Evolutionary conservation across 805 yeast genomes (phyloP), one percentile per base, ranked within the genome.

Genomic region (Zygoascus tannicola): DNA sequence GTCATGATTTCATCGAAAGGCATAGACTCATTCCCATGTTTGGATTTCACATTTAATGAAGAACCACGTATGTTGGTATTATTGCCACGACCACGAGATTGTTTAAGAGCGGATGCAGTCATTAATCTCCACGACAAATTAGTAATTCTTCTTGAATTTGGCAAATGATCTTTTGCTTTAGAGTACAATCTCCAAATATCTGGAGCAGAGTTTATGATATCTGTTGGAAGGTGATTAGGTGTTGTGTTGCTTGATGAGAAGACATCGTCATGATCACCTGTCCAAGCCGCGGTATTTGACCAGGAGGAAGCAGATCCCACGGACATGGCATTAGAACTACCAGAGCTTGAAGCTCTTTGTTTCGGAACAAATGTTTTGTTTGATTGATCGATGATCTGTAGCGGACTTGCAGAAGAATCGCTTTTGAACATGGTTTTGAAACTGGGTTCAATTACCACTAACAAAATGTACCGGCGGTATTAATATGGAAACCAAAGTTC

Each of bases 41-140:
- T 12, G 12, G 30, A 7, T 8, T 12, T 12, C 7, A 26, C 12
- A 7, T 26, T 12, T 7, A 26, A 7, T 8, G 7, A 7, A 8
- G 7, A 8, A 7, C 12, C 30, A 8, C 10, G 10, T 8, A 26
- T 26, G 7, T 26, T 26, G 10, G 42, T 33, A 22, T 15, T 14
- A 14, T 32, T n/a, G 28, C 35, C 15, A 19, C n/a, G 20, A 35
- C 44, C 15, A 38, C 35, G 20, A 21, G 16, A 20, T 26, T 28
- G 30, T 26, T 26, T 26, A 10, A 30, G 21, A 16, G 40, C 35
- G 5, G 33, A 18, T 22, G 21, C 32, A 20, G 50, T 40, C 88
- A 86, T 81, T 76, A 86, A 73, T 47, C 96, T 67, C 95, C 95
- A 86, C 7, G 94, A 79, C 44, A 86, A 62, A 58, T 87, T 87